Base-by-base conservation (phyloP, 1,139 yeast species). In the Diutina scorzettiae region DNA sequence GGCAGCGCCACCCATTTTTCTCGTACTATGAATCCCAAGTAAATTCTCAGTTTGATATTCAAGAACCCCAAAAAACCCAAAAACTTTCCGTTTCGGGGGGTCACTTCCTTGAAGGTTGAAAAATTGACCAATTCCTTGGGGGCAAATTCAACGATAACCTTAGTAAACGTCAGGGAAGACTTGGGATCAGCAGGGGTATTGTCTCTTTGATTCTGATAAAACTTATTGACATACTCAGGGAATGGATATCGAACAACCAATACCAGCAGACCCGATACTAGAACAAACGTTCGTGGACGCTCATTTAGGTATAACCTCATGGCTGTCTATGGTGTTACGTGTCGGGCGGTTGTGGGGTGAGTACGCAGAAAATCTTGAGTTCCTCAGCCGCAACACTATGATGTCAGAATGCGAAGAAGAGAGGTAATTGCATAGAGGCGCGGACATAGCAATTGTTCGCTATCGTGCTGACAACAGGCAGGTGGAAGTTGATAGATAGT, bases 61-160 rank as follows among this genome's bases (percentile, higher is more conserved):
- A 79, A 60, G 23, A 81, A 56, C 1, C 93, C 93, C 30, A 81
- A 55, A 33, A 81, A 66, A 2, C 84, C 89, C 46, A 64, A 57
- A 39, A 76, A 53, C 11, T 54, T 47, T 19, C 56, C 41, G 43
- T 51, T 54, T 31, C 51, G 52, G 1, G 65, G 62, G 3, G 71
- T 62, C 7, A 74, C 54, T 43, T 72, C 77, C 32, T 57, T 57
- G 49, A 64, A 77, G 6, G 57, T 56, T 19, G 57, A 45, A 24
- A 71, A 53, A 44, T 69, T 66, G 24, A 73, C 53, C 41, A 59
- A 52, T 3, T 61, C 64, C n/a, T 50, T 51, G 24, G 52, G 54
- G 42, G 55, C 68, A 52, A 73, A 77, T 48, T 76, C 81, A 39
- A 75, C 78, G 31, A 77, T 63, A 20, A 68, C 71, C 47, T 66